Evolutionary conservation across 805 yeast species (phyloP).

Genomic region (Schwanniomyces sp.): DNA sequence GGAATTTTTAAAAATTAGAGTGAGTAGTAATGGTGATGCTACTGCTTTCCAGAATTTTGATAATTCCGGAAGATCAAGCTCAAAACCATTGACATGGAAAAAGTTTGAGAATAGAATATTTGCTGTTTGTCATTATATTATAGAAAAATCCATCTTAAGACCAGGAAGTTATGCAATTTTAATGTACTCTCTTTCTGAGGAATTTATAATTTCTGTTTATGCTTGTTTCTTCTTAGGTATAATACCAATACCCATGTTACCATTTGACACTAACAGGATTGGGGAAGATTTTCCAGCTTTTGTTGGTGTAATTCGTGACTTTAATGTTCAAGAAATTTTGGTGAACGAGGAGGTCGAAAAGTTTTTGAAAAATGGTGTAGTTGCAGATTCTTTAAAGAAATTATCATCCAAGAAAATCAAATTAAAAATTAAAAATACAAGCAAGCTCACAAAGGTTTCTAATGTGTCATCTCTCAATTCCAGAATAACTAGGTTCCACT

Average conservation of each 20-base stretch:
- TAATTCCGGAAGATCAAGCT: slow-evolving; percentile 30
- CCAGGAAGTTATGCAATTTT: slow-evolving; percentile 76
- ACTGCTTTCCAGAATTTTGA: slow-evolving; percentile 62
- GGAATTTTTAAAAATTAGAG: slow-evolving; percentile 78
- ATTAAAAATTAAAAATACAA: slow-evolving; percentile 65
- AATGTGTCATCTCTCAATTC: slow-evolving; percentile 41
- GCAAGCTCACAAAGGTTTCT: slow-evolving; percentile 50
- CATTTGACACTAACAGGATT: slow-evolving; percentile 63
- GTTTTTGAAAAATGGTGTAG: slow-evolving; percentile 64
- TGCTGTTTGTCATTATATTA: slow-evolving; percentile 69
- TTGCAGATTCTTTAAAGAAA: slow-evolving; percentile 58
- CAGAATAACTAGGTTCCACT: slow-evolving; percentile 44
- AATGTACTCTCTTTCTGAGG: slow-evolving; percentile 86
- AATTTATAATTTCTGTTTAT: slow-evolving; percentile 74
- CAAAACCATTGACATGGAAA: slow-evolving; percentile 62
- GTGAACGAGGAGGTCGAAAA: slow-evolving; percentile 77
- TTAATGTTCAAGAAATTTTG: slow-evolving; percentile 67
- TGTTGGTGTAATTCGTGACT: slow-evolving; percentile 64
- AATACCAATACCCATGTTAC: slow-evolving; percentile 73
- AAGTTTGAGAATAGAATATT: slow-evolving; percentile 76
- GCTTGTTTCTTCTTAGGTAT: slow-evolving; percentile 86
- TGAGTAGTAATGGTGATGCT: slow-evolving; percentile 71
- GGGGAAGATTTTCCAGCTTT: slow-evolving; percentile 75
- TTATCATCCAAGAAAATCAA: slow-evolving; percentile 29
- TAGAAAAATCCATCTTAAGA: slow-evolving; percentile 60